These are phyloP conservation scores for Ziziphus jujuba DNA, from an alignment of 306 rosid species.

Conservation along the genomic window DNA sequence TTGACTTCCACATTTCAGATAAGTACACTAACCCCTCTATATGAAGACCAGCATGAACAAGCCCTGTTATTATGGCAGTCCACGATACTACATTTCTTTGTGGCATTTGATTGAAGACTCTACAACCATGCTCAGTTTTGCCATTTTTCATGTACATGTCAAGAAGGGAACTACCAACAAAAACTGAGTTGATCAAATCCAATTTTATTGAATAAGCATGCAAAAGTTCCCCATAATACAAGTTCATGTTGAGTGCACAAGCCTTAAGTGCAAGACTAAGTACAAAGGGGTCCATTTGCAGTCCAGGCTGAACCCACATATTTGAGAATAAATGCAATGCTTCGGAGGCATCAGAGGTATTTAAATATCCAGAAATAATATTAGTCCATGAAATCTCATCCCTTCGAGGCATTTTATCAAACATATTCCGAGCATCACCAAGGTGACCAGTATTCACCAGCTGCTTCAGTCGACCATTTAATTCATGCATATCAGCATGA, in stretches of 20 bases:
- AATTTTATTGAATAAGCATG: constrained; percentile 68
- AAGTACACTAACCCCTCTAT: constrained; percentile 58
- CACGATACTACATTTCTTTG: constrained; percentile 66
- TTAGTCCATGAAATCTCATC: constrained; percentile 21
- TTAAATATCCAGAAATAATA: constrained; percentile 53
- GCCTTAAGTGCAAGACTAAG: constrained; percentile 70
- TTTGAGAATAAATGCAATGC: constrained; percentile 56
- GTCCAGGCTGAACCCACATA: constrained; percentile 49
- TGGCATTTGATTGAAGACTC: constrained; percentile 51
- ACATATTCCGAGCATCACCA: constrained; percentile 48
- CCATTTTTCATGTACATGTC: constrained; percentile 80
- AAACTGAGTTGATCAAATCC: constrained; percentile 57
- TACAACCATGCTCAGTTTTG: constrained; percentile 48
- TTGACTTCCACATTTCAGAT: constrained; percentile 71
- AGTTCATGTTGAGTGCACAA: constrained; percentile 48
- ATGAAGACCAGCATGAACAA: constrained; percentile 59
- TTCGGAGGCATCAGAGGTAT: constrained; percentile 36
- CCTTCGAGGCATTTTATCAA: constrained; percentile 38
- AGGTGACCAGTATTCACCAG: constrained; percentile 46
- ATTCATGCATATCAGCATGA: constrained; percentile 33
- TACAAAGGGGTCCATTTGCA: constrained; percentile 50
- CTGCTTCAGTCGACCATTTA: constrained; percentile 55
- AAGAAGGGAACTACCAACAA: constrained; percentile 65
- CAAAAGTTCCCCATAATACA: constrained; percentile 44
- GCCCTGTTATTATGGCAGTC: constrained; percentile 72